Base-by-base conservation (phyloP, 352 stramenopile species). In the Pythium guiyangense region DNA sequence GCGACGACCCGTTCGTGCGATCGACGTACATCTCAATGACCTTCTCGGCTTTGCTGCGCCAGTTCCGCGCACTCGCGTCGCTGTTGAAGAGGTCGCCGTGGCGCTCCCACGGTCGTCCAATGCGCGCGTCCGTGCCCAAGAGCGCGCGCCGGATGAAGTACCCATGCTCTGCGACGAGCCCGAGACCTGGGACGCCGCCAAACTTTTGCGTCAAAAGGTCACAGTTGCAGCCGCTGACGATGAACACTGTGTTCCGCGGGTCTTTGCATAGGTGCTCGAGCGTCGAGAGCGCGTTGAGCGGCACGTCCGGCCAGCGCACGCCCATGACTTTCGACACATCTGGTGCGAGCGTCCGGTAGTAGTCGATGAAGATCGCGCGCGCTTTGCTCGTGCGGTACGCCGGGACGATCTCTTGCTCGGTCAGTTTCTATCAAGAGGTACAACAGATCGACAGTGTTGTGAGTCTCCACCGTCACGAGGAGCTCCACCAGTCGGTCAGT, bases 11-110 rank as follows among this genome's bases (percentile, higher is more conserved):
- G 66, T 99, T 98, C 2, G 97, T 99, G 39, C 96, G 83, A 64
- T 97, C 94, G 25, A 97, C 93, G 68, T 99, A 99, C 6, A 99
- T 81, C 69, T 99, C 79, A 75, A 99, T 99, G 42, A 99, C 93
- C 37, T 83, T 86, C 60, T 98, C 84, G 0, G 92, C 94, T 58
- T 98, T 95, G 4, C 97, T 85, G 27, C 96, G 92, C 97, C 97
- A 99, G 12, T 83, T 88, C 6, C 93, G 69, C 20, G 74, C 69
- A 11, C 65, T 66, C 22, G 69, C 68, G 51, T 90, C 74, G 4
- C 72, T 65, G 11, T 76, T 74, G 49, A 89, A 82, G n/a, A 76
- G 60, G 34, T 89, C 79, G 9, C 73, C 82, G 46, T 80, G 71
- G n/a, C 75, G 71, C 46, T 93, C 74, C 84, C 84, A 93, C 0